A percentile compares a stretch with the other conserved stretches of the same genome.
Conservation (phyloP, 352 stramenopile genomes). For the Pythium monospermum region DNA sequence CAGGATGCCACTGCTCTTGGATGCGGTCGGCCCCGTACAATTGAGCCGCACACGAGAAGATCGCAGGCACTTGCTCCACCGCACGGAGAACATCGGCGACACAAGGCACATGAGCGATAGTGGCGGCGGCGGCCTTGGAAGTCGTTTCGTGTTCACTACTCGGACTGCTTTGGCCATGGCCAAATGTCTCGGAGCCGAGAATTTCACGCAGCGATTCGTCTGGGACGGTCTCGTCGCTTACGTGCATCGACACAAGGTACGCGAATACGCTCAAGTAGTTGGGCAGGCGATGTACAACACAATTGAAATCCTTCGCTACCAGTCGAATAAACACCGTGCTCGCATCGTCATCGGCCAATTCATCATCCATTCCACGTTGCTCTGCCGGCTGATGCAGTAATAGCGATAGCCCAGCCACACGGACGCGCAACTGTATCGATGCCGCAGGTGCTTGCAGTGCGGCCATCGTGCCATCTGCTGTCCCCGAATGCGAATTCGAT, state of each 20-base stretch:
- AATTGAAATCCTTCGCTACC: conserved; percentile 65
- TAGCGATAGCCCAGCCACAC: conserved; percentile 60
- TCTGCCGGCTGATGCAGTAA: conserved; percentile 60
- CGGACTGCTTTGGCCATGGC: no score
- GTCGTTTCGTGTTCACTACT: neutral
- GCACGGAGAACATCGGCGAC: conserved; percentile 50
- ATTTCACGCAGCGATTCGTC: conserved; percentile 58
- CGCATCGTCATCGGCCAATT: conserved; percentile 6
- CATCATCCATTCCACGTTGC: no score
- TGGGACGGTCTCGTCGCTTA: conserved; percentile 54
- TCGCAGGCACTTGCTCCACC: conserved; percentile 50
- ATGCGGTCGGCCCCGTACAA: conserved; percentile 74
- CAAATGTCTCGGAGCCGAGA: conserved; percentile 18
- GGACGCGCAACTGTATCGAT: conserved; percentile 67
- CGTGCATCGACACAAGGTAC: conserved; percentile 69
- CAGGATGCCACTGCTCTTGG: conserved; percentile 77
- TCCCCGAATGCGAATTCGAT: conserved; percentile 22
- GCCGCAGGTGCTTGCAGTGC: conserved; percentile 23
- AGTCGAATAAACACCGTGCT: conserved; percentile 52
- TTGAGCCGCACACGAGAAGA: conserved; percentile 74
- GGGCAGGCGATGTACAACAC: conserved; percentile 63
- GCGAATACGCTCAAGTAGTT: conserved; percentile 66
- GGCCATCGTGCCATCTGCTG: no score
- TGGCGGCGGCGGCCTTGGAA: neutral
- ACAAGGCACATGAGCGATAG: conserved; percentile 44